Conservation (phyloP, 352 stramenopile species). For the Phytophthora sp. region DNA sequence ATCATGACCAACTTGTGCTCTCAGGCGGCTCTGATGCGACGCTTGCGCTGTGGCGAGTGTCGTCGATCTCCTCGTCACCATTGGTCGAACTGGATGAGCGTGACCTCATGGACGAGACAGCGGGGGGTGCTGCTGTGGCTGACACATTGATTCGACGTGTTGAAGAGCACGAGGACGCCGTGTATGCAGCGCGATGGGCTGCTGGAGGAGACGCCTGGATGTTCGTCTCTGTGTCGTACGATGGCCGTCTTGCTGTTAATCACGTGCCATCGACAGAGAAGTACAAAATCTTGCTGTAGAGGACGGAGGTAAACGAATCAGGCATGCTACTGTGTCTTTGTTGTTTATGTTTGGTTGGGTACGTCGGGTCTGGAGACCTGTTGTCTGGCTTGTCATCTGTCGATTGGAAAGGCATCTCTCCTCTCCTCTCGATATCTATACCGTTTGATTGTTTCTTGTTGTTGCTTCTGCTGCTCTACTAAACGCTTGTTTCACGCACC, state of each 20-base stretch:
- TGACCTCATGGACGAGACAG: conserved; percentile 70
- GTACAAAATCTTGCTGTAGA: conserved; percentile 99
- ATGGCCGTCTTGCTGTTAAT: conserved; percentile 95
- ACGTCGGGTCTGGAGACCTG: conserved; percentile 34
- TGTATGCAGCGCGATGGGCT: conserved; percentile 93
- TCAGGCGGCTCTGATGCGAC: conserved; percentile 93
- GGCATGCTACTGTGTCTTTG: conserved; percentile 31
- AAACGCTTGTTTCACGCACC: conserved; percentile 43
- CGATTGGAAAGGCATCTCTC: conserved; percentile 12
- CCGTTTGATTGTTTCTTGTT: conserved; percentile 31
- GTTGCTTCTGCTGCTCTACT: conserved; percentile 38
- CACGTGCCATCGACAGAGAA: conserved; percentile 98
- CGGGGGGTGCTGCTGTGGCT: conserved; percentile 58
- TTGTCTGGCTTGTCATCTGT: conserved; percentile 34
- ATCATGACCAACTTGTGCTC: conserved; percentile 98
- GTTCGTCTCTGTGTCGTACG: conserved; percentile 95
- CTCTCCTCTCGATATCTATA: conserved; percentile 42
- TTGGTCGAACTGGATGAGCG: conserved; percentile 93
- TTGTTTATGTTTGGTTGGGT: conserved; percentile 40
- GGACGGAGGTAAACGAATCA: no score
- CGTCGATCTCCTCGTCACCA: conserved; percentile 96
- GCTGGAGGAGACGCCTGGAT: conserved; percentile 95
- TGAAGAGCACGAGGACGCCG: conserved; percentile 95
- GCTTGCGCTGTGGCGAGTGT: conserved; percentile 96
- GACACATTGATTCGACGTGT: conserved; percentile 86